Evolutionary conservation across 768 basidiomycete species (phyloP).

Genomic region (Suillus tomentosus): DNA sequence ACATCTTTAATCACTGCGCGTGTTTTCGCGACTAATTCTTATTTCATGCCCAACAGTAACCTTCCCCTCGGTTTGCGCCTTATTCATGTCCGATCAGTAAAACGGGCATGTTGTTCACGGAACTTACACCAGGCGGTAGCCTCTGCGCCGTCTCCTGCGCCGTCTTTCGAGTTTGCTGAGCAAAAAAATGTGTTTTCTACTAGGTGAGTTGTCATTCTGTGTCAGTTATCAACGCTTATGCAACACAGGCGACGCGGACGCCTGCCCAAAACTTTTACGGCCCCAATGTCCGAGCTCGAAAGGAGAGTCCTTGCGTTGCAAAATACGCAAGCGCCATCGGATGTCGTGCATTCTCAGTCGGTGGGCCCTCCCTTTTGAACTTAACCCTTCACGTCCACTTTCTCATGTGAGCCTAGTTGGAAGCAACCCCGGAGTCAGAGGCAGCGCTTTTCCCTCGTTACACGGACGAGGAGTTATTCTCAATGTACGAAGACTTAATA

Average conservation of each 20-base stretch:
- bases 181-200: neutral
- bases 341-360: neutral
- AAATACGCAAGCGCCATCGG: too few relatives aligned
- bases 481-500: slow-evolving; percentile 43
- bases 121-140: slow-evolving; percentile 25
- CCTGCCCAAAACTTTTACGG: neutral
- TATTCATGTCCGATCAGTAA: slow-evolving; percentile 11
- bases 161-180: neutral
- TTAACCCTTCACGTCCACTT: neutral
- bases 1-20: too few relatives aligned
- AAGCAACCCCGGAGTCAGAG: neutral
- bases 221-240: neutral
- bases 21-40: neutral
- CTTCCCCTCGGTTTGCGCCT: slow-evolving; percentile 13
- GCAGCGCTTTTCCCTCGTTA: slow-evolving; percentile 15
- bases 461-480: slow-evolving; percentile 39
- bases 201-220: slow-evolving; percentile 1
- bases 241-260: slow-evolving; percentile 8
- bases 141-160: slow-evolving; percentile 10
- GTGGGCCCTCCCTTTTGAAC: neutral
- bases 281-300: too few relatives aligned
- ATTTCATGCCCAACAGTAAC: neutral
- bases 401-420: neutral
- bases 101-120: slow-evolving; percentile 16
- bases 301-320: too few relatives aligned